Percentiles rank a stretch among this genome's conserved stretches.
Conservation (phyloP, 345 rosid genomes). For the Trapa incisa region DNA sequence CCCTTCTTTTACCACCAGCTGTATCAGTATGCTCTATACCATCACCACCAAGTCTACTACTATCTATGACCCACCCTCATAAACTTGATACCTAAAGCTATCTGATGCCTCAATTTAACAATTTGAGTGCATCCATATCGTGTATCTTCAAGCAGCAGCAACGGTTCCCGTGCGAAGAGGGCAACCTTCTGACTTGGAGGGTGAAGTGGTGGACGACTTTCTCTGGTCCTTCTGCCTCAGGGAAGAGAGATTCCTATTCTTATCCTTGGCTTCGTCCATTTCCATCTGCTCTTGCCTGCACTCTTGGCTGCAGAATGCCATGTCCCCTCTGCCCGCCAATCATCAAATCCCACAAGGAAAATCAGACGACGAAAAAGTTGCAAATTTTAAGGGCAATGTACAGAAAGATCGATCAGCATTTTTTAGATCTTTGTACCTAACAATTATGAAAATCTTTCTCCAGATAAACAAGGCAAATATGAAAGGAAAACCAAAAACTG, state of each 20-base stretch:
- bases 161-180: constrained; percentile 28
- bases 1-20: not conserved
- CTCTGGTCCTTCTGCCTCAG: constrained; percentile 34
- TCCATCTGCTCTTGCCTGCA: constrained; percentile 78
- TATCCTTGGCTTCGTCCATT: constrained; percentile 49
- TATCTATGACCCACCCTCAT: not conserved
- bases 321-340: constrained; percentile 55
- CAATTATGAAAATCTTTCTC: not conserved
- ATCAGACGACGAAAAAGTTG: not conserved
- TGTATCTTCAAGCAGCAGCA: constrained; percentile 27
- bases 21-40: not conserved
- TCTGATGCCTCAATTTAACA: no score
- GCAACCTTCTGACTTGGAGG: constrained; percentile 21
- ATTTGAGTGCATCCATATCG: not conserved
- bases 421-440: no score
- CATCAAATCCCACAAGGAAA: constrained; percentile 4
- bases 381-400: not conserved
- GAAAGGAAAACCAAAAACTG: not conserved
- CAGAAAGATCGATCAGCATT: not conserved
- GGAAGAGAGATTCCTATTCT: constrained; percentile 47
- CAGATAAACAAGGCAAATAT: not conserved
- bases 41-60: not conserved
- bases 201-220: constrained; percentile 26
- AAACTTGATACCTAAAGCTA: no score
- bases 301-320: constrained; percentile 77